Percentiles rank a stretch among this genome's conserved stretches.
phyloP scores from a whole-genome alignment of 192 early-diverging fungal species.

The Tieghemiomyces parasiticus region DNA sequence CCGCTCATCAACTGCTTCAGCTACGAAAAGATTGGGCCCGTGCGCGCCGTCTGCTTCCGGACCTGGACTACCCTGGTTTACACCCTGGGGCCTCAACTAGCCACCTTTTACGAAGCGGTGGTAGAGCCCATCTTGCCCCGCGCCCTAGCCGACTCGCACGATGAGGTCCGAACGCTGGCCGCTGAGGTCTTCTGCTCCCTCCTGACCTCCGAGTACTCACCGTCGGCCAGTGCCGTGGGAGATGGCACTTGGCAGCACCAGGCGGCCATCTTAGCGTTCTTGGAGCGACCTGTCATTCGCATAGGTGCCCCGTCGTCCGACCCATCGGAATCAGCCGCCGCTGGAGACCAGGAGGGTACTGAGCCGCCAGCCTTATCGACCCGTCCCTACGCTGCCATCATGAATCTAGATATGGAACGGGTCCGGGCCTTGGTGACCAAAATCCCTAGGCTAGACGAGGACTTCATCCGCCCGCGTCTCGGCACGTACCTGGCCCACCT shows the following conservation, averaged over 20 bases:
- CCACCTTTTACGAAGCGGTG: neutral
- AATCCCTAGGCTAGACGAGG: no score
- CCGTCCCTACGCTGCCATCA: no score
- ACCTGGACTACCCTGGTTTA: neutral
- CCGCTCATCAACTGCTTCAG: neutral
- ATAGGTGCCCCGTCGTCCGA: neutral
- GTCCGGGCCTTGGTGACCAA: no score
- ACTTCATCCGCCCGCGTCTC: no score
- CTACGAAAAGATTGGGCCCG: neutral
- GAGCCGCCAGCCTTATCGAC: no score
- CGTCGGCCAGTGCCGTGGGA: neutral
- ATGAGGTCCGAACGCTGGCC: neutral
- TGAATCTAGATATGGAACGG: no score
- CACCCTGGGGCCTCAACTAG: neutral
- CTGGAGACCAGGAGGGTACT: no score
- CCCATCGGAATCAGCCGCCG: neutral
- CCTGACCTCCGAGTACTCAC: neutral
- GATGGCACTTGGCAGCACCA: neutral
- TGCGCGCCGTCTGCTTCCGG: neutral
- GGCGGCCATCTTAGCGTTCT: neutral
- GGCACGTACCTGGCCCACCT: no score
- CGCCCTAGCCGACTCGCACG: neutral
- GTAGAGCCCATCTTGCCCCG: neutral
- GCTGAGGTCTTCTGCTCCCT: neutral
- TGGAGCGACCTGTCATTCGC: neutral